Percentiles rank a stretch among this genome's conserved stretches.
These are phyloP conservation scores for Lipomyces yamadae DNA, from an alignment of 805 yeast genomes.

Conservation along the genomic window DNA sequence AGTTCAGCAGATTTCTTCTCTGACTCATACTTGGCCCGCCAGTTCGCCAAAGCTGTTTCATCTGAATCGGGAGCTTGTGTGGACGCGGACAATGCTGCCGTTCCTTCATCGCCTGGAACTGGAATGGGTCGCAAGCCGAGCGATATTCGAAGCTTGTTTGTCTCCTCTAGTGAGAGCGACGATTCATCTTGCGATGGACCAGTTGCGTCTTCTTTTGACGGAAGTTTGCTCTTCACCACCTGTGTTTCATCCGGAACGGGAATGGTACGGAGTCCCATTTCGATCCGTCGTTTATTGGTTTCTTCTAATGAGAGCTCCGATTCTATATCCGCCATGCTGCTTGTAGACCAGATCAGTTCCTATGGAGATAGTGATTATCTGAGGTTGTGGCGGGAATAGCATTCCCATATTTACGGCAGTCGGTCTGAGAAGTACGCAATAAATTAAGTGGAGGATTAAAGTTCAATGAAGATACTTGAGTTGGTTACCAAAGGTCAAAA, in stretches of 20 bases:
- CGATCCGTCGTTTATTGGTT: slow-evolving; percentile 58
- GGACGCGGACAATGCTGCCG: not conserved
- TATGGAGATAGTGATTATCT: not conserved
- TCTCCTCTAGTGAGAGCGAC: slow-evolving; percentile 33
- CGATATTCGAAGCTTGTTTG: slow-evolving; percentile 41
- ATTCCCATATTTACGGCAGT: not conserved
- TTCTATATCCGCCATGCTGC: slow-evolving; percentile 24
- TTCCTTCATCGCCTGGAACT: slow-evolving; percentile 19
- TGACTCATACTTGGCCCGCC: slow-evolving; percentile 46
- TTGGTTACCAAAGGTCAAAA: not conserved
- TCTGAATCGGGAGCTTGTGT: slow-evolving; percentile 36
- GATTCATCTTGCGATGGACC: slow-evolving; percentile 27
- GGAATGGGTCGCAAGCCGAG: slow-evolving; percentile 63
- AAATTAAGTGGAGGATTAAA: not conserved
- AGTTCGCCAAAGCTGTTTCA: slow-evolving; percentile 48
- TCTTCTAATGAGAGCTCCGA: slow-evolving; percentile 52
- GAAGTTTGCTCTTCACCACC: not conserved
- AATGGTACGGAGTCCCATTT: slow-evolving; percentile 61
- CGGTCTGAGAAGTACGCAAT: not conserved
- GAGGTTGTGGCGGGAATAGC: not conserved
- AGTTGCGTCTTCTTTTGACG: slow-evolving; percentile 3
- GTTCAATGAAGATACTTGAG: not conserved
- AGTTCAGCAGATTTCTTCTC: slow-evolving; percentile 43
- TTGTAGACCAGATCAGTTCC: not conserved
- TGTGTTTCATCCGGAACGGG: slow-evolving; percentile 38